Evolutionary conservation across 148 eudicot species (phyloP).

Genomic region (Amaranthus hypochondriacus): DNA sequence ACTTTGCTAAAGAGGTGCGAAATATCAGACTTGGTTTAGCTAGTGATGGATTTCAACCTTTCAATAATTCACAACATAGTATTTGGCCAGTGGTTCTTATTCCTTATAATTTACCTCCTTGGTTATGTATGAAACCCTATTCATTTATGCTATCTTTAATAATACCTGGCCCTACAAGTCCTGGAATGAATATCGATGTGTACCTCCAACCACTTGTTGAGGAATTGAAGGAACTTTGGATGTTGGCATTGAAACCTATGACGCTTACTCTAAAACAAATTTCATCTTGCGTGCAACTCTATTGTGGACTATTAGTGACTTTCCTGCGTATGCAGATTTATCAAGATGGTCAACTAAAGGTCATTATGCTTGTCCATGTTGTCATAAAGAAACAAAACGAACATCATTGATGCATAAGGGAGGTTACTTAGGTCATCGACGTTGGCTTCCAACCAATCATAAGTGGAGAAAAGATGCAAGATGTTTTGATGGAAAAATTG

Average conservation of each 20-base stretch:
- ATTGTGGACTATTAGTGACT: constrained; percentile 18
- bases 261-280: constrained; percentile 7
- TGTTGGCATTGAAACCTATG: constrained; percentile 5
- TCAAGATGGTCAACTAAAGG: too few species aligned
- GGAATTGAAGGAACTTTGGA: constrained; percentile 13
- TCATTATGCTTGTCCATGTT: too few species aligned
- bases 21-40: constrained; percentile 32
- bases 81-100: too few species aligned
- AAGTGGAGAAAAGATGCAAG: constrained; percentile 7
- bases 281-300: constrained; percentile 1
- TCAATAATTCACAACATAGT: background rate
- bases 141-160: constrained; percentile 28
- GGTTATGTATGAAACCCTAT: background rate
- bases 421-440: background rate
- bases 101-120: too few species aligned
- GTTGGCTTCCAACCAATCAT: background rate
- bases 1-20: constrained; percentile 23
- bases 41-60: constrained; percentile 27
- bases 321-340: background rate
- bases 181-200: background rate
- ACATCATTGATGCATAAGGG: too few species aligned
- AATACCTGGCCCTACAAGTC: constrained; percentile 7
- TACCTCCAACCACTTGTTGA: background rate
- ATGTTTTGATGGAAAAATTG: background rate
- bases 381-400: too few species aligned